Evolutionary conservation across 305 asterid genomes (phyloP).

Genomic region (Fraxinus nigra): DNA sequence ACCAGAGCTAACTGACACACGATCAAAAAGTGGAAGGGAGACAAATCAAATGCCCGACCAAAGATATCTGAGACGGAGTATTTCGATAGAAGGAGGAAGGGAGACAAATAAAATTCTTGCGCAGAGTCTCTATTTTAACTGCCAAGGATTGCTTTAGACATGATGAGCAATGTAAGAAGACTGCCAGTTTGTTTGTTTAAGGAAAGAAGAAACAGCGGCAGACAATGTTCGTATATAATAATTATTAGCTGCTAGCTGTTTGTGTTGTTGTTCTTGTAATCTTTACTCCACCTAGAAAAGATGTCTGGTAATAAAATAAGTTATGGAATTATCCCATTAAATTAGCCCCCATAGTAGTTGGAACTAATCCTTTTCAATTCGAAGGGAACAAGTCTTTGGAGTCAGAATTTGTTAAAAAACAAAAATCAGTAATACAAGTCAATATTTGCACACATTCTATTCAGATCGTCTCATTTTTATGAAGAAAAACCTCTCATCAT

Average conservation of each 20-base stretch:
- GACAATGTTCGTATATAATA: conserved; percentile 56
- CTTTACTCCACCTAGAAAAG: conserved; percentile 25
- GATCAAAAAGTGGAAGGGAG: not conserved
- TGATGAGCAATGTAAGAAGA: conserved; percentile 52
- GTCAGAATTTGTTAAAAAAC: conserved; percentile 40
- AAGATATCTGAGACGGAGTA: not conserved
- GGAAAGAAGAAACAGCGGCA: conserved; percentile 66
- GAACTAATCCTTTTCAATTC: conserved; percentile 19
- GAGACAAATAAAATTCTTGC: conserved; percentile 2
- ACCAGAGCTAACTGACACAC: not conserved
- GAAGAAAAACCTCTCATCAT: not conserved
- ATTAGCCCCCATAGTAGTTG: conserved; percentile 39
- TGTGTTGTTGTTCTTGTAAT: conserved; percentile 32
- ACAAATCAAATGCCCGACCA: not conserved
- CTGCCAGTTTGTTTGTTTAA: conserved; percentile 69
- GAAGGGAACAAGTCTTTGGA: conserved; percentile 41
- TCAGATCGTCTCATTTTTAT: not conserved
- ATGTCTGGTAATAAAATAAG: not conserved
- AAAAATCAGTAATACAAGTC: conserved; percentile 22
- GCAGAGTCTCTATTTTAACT: conserved; percentile 25
- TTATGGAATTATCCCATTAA: conserved; percentile 27
- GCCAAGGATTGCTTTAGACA: conserved; percentile 39
- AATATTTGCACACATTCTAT: not conserved
- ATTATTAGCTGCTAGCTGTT: conserved; percentile 26
- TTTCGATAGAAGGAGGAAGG: not conserved